These are phyloP conservation scores for Termitomyces sp. DNA, from an alignment of 768 basidiomycete species.

Conservation along the genomic window DNA sequence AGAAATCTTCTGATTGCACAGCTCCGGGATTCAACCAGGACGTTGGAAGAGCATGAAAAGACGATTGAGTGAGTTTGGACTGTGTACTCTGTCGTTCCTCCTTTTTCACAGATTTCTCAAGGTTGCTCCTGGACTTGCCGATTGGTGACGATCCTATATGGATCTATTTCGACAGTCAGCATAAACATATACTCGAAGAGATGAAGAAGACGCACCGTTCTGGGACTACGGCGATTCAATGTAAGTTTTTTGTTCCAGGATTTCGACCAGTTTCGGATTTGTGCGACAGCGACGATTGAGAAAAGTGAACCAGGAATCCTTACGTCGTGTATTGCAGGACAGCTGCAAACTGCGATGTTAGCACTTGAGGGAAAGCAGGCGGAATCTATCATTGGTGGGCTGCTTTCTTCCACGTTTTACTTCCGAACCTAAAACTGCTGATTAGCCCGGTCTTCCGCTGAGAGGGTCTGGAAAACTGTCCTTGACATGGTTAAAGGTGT, in stretches of 20 bases:
- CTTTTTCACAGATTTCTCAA: constrained; percentile 23
- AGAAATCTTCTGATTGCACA: constrained; percentile 68
- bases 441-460: constrained; percentile 63
- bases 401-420: not conserved
- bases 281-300: constrained; percentile 39
- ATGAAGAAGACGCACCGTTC: constrained; percentile 61
- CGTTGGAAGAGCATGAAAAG: constrained; percentile 92
- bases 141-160: constrained; percentile 88
- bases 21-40: constrained; percentile 72
- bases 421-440: not conserved
- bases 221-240: constrained; percentile 49
- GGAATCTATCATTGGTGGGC: constrained; percentile 56
- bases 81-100: not conserved
- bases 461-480: constrained; percentile 79
- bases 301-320: constrained; percentile 34
- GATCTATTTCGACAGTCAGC: constrained; percentile 94
- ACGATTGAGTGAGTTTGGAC: constrained; percentile 80
- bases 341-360: constrained; percentile 56
- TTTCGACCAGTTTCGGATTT: constrained; percentile 4
- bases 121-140: constrained; percentile 85
- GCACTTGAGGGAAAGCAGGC: constrained; percentile 60
- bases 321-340: constrained; percentile 39
- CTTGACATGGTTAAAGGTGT: constrained; percentile 76
- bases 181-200: constrained; percentile 75
- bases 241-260: constrained; percentile 23